Evolutionary conservation across 2,329 filamentous ascomycete species (phyloP).

Genomic region (Sphaerostilbella broomeana): DNA sequence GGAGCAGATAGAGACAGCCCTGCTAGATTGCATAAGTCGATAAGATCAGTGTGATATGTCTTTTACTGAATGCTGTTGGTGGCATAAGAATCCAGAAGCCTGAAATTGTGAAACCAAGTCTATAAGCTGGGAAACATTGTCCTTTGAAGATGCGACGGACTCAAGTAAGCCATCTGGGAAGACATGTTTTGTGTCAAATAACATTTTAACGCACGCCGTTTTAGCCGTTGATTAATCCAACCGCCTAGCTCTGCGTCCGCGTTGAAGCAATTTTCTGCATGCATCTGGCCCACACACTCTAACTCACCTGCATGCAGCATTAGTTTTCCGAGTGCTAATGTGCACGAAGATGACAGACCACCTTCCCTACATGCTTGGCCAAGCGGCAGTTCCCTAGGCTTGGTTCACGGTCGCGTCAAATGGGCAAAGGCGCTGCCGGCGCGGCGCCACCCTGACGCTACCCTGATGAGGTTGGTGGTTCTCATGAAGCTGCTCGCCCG

Average conservation of each 20-base stretch:
- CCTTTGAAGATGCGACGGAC: too few relatives aligned
- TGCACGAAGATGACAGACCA: conserved; percentile 7
- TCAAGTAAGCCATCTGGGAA: too few relatives aligned
- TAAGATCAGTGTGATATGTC: too few relatives aligned
- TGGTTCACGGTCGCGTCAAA: not conserved
- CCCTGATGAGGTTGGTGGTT: conserved; percentile 7
- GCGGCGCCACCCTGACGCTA: conserved; percentile 7
- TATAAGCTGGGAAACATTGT: too few relatives aligned
- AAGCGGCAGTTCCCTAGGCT: conserved; percentile 8
- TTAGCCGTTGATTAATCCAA: not conserved
- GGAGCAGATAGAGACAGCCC: too few relatives aligned
- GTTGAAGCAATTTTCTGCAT: too few relatives aligned
- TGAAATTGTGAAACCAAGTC: too few relatives aligned
- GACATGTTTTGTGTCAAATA: too few relatives aligned
- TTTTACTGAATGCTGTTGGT: too few relatives aligned
- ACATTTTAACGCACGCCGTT: too few relatives aligned
- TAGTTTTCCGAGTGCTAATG: conserved; percentile 5
- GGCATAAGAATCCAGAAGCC: too few relatives aligned
- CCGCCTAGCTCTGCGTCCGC: not conserved
- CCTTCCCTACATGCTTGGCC: conserved; percentile 6
- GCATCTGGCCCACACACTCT: not conserved
- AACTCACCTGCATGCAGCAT: conserved; percentile 1
- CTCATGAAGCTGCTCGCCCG: conserved; percentile 6
- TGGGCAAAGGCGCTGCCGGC: not conserved
- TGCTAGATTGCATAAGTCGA: conserved; percentile 4